Conservation (phyloP, 139 green algal species). For the Coelastrella sp. region DNA sequence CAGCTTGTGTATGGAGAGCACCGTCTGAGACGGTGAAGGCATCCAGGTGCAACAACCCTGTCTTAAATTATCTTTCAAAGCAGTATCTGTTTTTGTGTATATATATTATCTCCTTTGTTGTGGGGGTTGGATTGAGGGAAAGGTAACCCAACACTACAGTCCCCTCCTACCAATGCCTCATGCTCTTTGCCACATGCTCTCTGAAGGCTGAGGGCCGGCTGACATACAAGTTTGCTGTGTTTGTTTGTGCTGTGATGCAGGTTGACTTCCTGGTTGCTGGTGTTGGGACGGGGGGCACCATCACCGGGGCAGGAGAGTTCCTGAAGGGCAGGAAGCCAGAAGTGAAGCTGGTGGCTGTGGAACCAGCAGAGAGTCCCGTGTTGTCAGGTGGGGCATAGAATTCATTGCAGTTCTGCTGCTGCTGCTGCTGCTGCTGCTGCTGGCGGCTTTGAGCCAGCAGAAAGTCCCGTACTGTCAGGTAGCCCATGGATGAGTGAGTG, state of each 20-base stretch:
- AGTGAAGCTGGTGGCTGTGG: slow-evolving; percentile 82
- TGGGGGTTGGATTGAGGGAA: too few species aligned
- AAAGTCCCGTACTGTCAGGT: slow-evolving; percentile 91
- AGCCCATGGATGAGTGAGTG: not conserved
- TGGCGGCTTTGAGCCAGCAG: slow-evolving; percentile 90
- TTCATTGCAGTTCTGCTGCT: not conserved
- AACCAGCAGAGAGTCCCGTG: slow-evolving; percentile 92
- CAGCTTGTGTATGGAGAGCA: too few species aligned
- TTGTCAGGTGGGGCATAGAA: slow-evolving; percentile 75
- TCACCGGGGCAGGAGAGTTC: slow-evolving; percentile 85
- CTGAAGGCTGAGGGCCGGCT: not conserved
- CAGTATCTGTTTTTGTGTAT: too few species aligned
- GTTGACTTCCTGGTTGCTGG: slow-evolving; percentile 93
- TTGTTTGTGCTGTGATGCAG: slow-evolving; percentile 50
- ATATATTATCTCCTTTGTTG: too few species aligned
- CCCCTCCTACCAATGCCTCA: too few species aligned
- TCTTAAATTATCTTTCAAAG: too few species aligned
- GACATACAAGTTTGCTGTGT: slow-evolving; percentile 29
- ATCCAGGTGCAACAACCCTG: too few species aligned
- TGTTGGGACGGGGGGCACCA: slow-evolving; percentile 93
- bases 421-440: not conserved
- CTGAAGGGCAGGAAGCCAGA: slow-evolving; percentile 84
- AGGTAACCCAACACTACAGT: too few species aligned
- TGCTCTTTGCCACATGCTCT: not conserved
- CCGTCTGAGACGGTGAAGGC: too few species aligned